phyloP scores from a whole-genome alignment of 2,329 filamentous ascomycete genomes.

The Fusarium odoratissimum region DNA sequence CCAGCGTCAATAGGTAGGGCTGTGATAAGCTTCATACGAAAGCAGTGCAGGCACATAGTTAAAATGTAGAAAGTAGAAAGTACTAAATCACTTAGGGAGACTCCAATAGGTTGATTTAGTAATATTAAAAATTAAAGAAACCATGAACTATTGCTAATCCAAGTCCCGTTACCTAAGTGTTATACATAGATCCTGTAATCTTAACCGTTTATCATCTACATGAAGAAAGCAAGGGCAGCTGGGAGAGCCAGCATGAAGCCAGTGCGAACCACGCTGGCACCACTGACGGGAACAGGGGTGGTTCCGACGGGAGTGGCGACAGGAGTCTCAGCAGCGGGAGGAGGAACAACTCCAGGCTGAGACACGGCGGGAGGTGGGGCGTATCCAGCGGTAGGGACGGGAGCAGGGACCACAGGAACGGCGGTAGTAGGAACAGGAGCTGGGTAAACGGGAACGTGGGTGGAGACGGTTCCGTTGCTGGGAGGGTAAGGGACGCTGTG shows the following conservation, averaged over 20 bases:
- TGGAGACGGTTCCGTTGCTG: slow-evolving; percentile 30
- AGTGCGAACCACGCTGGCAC: slow-evolving; percentile 21
- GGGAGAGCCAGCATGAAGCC: slow-evolving; percentile 28
- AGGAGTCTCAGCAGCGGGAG: slow-evolving; percentile 10
- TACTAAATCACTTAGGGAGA: accelerated
- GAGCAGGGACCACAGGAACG: background rate
- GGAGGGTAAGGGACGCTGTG: slow-evolving; percentile 24
- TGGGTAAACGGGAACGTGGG: slow-evolving; percentile 9
- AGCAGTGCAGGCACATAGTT: background rate
- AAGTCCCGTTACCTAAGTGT: background rate
- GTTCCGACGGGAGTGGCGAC: background rate
- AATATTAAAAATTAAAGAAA: slow-evolving; percentile 31
- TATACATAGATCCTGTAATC: slow-evolving; percentile 4
- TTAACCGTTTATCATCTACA: slow-evolving; percentile 16
- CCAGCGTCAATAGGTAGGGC: accelerated
- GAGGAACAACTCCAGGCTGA: slow-evolving; percentile 1
- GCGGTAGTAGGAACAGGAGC: background rate
- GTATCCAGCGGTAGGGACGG: background rate
- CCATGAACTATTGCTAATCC: slow-evolving; percentile 8
- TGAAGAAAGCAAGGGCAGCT: slow-evolving; percentile 23
- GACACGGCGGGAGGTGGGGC: background rate
- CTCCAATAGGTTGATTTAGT: background rate
- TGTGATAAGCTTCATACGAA: accelerated
- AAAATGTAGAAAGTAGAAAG: accelerated
- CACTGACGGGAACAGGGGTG: slow-evolving; percentile 21